Evolutionary conservation across 352 stramenopile genomes (phyloP).

Genomic region (Pythium aphanidermatum): DNA sequence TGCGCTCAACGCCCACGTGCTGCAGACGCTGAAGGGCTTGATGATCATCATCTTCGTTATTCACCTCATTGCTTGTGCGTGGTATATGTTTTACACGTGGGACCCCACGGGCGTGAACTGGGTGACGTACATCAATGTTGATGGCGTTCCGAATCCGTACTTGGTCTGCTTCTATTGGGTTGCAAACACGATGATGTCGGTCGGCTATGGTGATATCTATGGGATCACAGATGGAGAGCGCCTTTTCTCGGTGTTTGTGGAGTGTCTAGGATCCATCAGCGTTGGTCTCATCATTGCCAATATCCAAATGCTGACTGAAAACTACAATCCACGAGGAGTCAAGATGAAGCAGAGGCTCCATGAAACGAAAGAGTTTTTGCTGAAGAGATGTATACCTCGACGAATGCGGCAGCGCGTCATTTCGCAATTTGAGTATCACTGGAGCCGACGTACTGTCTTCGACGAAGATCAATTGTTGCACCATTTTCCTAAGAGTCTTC

Average conservation of each 20-base stretch:
- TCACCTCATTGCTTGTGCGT: conserved; percentile 65
- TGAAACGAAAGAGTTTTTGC: conserved; percentile 77
- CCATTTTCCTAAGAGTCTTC: conserved; percentile 60
- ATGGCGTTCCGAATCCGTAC: conserved; percentile 66
- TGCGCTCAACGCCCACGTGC: conserved; percentile 65
- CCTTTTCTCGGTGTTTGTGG: conserved; percentile 80
- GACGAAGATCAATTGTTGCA: conserved; percentile 60
- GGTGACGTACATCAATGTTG: conserved; percentile 44
- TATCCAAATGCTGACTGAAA: conserved; percentile 90
- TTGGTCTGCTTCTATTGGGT: conserved; percentile 91
- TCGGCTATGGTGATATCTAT: conserved; percentile 90
- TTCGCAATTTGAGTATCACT: conserved; percentile 81
- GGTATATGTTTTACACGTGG: conserved; percentile 83
- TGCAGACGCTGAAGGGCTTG: conserved; percentile 66
- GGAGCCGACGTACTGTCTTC: conserved; percentile 64
- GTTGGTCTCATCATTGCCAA: conserved; percentile 92
- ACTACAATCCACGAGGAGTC: conserved; percentile 78
- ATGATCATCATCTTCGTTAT: conserved; percentile 75
- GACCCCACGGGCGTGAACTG: conserved; percentile 60
- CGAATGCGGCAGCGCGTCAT: conserved; percentile 61
- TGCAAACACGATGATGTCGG: conserved; percentile 91
- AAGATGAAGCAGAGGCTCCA: conserved; percentile 69
- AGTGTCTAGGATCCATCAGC: conserved; percentile 77
- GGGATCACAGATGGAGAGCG: conserved; percentile 73
- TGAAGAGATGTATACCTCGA: conserved; percentile 58